Conservation (phyloP, 192 early-diverging fungal species). For the Coemansia sp. region DNA sequence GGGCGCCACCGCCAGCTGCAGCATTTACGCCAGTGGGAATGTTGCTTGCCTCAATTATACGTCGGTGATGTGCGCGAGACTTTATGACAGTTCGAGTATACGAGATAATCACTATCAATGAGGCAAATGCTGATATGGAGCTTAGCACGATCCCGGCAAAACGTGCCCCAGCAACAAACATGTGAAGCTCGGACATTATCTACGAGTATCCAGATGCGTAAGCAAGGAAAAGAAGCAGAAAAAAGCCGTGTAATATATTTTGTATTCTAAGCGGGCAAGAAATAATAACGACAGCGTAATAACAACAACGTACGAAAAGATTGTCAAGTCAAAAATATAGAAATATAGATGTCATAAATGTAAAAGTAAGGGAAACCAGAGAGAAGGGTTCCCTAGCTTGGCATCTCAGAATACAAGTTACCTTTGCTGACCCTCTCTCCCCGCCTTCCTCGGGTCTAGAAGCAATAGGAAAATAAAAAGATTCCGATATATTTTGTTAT, state of each 20-base stretch:
- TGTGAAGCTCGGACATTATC: constrained; percentile 8
- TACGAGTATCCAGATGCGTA: not conserved
- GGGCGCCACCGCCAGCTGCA: constrained; percentile 1
- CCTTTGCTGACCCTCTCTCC: not conserved
- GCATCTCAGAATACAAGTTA: not conserved
- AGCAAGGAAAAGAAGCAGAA: not conserved
- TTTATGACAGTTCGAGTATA: constrained; percentile 29
- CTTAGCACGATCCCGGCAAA: constrained; percentile 38
- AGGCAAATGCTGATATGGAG: constrained; percentile 35
- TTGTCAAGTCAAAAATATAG: not conserved
- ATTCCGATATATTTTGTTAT: not conserved
- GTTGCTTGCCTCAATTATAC: constrained; percentile 25
- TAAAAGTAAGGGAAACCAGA: not conserved
- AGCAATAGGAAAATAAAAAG: not conserved
- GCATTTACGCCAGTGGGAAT: not conserved
- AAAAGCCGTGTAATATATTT: not conserved
- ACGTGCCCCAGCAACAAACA: constrained; percentile 23
- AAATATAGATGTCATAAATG: not conserved
- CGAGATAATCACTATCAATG: constrained; percentile 35
- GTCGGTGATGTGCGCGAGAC: constrained; percentile 43
- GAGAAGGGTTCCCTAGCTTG: not conserved
- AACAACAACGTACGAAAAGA: not conserved
- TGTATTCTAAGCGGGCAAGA: not conserved
- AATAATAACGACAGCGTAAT: not conserved
- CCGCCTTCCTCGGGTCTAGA: not conserved